phyloP scores from a whole-genome alignment of 768 basidiomycete species.

The Mycena floridula region DNA sequence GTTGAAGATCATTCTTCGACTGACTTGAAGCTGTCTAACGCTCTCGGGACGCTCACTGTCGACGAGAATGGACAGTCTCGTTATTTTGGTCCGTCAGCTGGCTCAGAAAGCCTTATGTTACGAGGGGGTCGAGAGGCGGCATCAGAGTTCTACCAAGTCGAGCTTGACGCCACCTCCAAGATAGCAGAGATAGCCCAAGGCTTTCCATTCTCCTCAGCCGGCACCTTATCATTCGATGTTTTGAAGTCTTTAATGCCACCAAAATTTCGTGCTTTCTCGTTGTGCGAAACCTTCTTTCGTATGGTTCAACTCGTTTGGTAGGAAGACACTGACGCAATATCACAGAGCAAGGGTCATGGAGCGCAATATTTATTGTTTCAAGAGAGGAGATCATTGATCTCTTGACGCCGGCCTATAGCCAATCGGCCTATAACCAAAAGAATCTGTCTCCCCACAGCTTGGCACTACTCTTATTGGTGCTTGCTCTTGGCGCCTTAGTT shows the following conservation, averaged over 20 bases:
- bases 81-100: constrained; percentile 38
- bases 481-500: background rate
- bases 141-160: background rate
- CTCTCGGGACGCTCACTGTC: constrained; percentile 32
- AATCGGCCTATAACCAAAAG: background rate
- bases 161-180: background rate
- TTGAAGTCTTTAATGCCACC: background rate
- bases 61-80: constrained; percentile 28
- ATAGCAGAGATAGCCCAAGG: background rate
- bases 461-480: background rate
- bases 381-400: background rate
- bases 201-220: background rate
- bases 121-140: background rate
- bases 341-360: constrained; percentile 1
- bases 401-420: background rate
- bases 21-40: constrained; percentile 18
- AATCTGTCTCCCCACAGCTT: background rate
- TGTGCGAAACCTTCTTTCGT: constrained; percentile 1
- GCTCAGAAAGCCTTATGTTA: constrained; percentile 30
- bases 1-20: background rate
- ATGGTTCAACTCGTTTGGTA: too few relatives aligned
- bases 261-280: background rate
- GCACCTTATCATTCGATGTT: background rate
- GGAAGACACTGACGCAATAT: too few relatives aligned
- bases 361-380: background rate